A percentile compares a stretch with the other conserved stretches of the same genome.
phyloP scores from a whole-genome alignment of 495 filamentous ascomycete genomes.

The Collariella sp. region DNA sequence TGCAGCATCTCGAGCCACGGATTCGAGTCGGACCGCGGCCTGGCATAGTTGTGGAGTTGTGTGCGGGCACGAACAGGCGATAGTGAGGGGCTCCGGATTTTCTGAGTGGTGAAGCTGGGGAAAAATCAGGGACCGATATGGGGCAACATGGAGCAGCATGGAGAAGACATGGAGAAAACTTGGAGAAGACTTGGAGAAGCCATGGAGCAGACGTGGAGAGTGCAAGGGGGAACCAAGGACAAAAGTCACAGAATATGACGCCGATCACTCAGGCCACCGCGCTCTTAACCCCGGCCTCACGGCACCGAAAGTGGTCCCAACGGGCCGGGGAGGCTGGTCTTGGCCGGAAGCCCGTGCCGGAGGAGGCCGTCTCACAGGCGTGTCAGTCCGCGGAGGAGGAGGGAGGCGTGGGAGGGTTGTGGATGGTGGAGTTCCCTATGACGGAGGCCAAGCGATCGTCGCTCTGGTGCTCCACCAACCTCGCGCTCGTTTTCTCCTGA shows the following conservation, averaged over 20 bases:
- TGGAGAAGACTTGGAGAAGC: too few relatives aligned
- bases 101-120: background rate
- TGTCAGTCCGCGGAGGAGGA: background rate
- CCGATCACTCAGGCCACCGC: background rate
- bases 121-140: conserved; percentile 1
- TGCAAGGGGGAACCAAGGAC: background rate
- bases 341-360: background rate
- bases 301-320: background rate
- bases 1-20: background rate
- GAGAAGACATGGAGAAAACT: background rate
- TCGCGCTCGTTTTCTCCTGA: too few relatives aligned
- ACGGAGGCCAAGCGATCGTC: too few relatives aligned
- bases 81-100: background rate
- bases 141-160: background rate
- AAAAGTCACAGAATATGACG: background rate
- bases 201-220: background rate
- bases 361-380: background rate
- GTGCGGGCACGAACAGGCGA: background rate
- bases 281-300: background rate
- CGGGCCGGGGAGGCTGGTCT: background rate
- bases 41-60: background rate
- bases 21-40: background rate
- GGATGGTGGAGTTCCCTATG: too few relatives aligned
- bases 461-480: too few relatives aligned
- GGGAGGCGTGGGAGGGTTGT: too few relatives aligned